Evolutionary conservation across 2,329 filamentous ascomycete species (phyloP).

Genomic region (Diaporthe helianthi): DNA sequence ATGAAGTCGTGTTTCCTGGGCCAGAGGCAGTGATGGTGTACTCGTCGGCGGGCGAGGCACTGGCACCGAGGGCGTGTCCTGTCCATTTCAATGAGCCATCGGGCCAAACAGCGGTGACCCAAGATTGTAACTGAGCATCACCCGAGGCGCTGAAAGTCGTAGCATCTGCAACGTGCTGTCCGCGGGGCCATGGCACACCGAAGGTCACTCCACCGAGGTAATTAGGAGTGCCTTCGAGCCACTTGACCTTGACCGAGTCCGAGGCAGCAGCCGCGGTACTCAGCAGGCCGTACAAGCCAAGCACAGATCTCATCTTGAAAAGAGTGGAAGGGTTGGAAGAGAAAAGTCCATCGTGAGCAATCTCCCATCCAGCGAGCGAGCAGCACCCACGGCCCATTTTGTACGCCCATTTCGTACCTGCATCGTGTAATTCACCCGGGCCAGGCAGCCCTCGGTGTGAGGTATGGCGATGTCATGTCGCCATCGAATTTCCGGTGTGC

Average conservation of each 20-base stretch:
- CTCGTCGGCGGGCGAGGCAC: constrained; percentile 47
- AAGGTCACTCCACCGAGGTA: constrained; percentile 32
- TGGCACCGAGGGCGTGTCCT: constrained; percentile 59
- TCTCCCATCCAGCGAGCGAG: not conserved
- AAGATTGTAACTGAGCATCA: constrained; percentile 55
- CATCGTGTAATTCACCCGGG: not conserved
- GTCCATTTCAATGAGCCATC: constrained; percentile 70
- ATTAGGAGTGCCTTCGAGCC: constrained; percentile 4
- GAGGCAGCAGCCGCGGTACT: not conserved
- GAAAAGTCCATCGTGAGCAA: not conserved
- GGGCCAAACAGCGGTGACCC: constrained; percentile 65
- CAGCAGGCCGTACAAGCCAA: constrained; percentile 14
- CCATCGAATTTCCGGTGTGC: constrained; percentile 23
- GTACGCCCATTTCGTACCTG: constrained; percentile 20
- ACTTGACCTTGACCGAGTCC: constrained; percentile 16
- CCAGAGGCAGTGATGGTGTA: constrained; percentile 50
- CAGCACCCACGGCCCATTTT: not conserved
- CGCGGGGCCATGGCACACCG: constrained; percentile 35
- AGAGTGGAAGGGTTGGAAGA: not conserved
- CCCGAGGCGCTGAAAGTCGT: constrained; percentile 23
- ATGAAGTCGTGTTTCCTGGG: constrained; percentile 35
- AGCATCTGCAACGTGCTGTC: not conserved
- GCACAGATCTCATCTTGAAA: constrained; percentile 18
- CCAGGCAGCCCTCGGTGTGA: constrained; percentile 7
- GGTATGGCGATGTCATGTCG: constrained; percentile 7